These are phyloP conservation scores for Dictyophora rubrovolvata DNA, from an alignment of 768 basidiomycete genomes.

Conservation along the genomic window DNA sequence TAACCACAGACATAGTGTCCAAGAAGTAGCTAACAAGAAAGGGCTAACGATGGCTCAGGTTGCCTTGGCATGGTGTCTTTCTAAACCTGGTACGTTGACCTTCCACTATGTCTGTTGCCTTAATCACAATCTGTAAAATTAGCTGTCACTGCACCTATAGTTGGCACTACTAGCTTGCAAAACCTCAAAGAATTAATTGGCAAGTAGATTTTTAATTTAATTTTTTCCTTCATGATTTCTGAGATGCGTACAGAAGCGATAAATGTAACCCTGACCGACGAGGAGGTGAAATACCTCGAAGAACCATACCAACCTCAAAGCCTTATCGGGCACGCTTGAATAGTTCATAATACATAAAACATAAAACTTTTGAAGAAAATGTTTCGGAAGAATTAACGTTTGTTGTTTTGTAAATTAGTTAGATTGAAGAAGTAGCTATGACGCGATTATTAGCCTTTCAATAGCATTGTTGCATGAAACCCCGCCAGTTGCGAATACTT, in stretches of 20 bases:
- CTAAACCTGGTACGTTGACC: slow-evolving; percentile 27
- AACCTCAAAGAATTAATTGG: slow-evolving; percentile 33
- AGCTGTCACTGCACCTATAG: slow-evolving; percentile 33
- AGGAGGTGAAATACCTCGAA: slow-evolving; percentile 25
- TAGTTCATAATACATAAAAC: not conserved
- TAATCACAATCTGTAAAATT: not conserved
- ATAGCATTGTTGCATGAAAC: too few relatives aligned
- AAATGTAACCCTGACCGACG: slow-evolving; percentile 16
- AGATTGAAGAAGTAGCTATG: too few relatives aligned
- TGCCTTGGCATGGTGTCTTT: slow-evolving; percentile 41
- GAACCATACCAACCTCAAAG: slow-evolving; percentile 17
- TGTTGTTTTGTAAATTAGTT: too few relatives aligned
- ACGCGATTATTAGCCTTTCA: too few relatives aligned
- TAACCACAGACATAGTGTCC: slow-evolving; percentile 29
- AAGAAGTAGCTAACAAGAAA: slow-evolving; percentile 43
- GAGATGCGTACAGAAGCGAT: slow-evolving; percentile 9
- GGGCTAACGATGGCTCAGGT: slow-evolving; percentile 48
- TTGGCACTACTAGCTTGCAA: slow-evolving; percentile 32
- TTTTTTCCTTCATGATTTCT: not conserved
- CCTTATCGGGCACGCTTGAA: slow-evolving; percentile 11
- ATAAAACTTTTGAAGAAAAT: too few relatives aligned
- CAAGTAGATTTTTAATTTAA: slow-evolving; percentile 8
- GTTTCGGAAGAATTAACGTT: too few relatives aligned
- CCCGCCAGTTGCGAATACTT: too few relatives aligned
- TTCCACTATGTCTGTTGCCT: not conserved